A percentile compares a stretch with the other conserved stretches of the same genome.
phyloP scores from a whole-genome alignment of 306 rosid genomes.

The Ammopiptanthus mongolicus region DNA sequence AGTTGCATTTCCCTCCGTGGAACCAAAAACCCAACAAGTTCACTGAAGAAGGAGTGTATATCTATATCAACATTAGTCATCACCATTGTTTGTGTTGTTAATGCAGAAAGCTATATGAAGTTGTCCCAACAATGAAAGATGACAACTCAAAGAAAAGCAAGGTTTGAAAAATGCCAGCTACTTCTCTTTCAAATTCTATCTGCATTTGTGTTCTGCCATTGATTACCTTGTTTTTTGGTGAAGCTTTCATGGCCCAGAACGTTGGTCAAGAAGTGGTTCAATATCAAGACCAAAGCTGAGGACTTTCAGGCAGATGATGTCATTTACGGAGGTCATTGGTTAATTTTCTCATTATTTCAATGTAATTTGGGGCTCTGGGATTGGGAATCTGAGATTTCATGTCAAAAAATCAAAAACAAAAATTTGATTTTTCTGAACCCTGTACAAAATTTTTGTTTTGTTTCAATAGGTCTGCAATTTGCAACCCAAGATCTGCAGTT shows the following conservation, averaged over 20 bases:
- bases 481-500: conserved; percentile 50
- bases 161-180: conserved; percentile 49
- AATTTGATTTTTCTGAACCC: conserved; percentile 22
- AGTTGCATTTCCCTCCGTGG: neutral
- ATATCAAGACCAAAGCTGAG: conserved; percentile 79
- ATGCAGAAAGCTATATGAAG: conserved; percentile 61
- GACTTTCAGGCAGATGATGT: conserved; percentile 90
- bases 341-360: conserved; percentile 27
- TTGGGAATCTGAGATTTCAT: conserved; percentile 23
- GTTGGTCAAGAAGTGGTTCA: conserved; percentile 98
- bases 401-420: neutral
- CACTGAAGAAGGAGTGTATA: conserved; percentile 5
- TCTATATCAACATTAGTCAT: neutral
- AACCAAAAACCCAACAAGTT: neutral
- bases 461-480: conserved; percentile 22
- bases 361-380: conserved; percentile 23
- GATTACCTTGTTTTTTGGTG: conserved; percentile 30
- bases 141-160: conserved; percentile 92
- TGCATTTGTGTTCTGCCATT: conserved; percentile 23
- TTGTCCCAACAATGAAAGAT: conserved; percentile 90
- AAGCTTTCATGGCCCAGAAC: conserved; percentile 99
- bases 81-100: conserved; percentile 22
- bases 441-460: conserved; percentile 2
- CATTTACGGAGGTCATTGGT: conserved; percentile 52
- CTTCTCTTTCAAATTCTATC: conserved; percentile 13